A percentile compares a stretch with the other conserved stretches of the same genome.
phyloP scores from a whole-genome alignment of 2,329 filamentous ascomycete species.

The Cladosporium sp. region DNA sequence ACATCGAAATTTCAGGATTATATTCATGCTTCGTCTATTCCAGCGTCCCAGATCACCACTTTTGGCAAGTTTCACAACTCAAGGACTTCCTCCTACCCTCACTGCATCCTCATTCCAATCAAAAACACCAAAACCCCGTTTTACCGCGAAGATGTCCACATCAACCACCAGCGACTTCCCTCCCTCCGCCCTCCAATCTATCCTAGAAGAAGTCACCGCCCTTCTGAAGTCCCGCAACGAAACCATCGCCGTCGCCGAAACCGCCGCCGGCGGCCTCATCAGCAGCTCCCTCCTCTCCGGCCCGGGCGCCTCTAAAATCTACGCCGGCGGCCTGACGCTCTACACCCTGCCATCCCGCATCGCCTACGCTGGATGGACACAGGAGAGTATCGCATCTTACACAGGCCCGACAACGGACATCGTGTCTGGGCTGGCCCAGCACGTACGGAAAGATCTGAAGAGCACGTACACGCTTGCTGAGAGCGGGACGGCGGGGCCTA shows the following conservation, averaged over 20 bases:
- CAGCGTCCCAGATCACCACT: no score
- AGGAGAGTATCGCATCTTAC: slow-evolving; percentile 47
- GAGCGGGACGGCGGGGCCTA: slow-evolving; percentile 60
- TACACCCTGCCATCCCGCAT: slow-evolving; percentile 55
- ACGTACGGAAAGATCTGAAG: slow-evolving; percentile 49
- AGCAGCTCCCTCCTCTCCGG: slow-evolving; percentile 52
- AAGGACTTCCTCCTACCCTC: no score
- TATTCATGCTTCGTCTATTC: no score
- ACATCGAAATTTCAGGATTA: no score
- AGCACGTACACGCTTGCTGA: slow-evolving; percentile 54
- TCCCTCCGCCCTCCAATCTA: slow-evolving; percentile 35
- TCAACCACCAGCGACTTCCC: slow-evolving; percentile 31
- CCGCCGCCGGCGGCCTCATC: slow-evolving; percentile 57
- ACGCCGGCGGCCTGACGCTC: slow-evolving; percentile 57
- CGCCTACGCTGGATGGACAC: slow-evolving; percentile 56
- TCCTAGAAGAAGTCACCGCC: slow-evolving; percentile 45
- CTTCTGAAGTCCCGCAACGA: slow-evolving; percentile 51
- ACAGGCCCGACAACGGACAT: slow-evolving; percentile 54
- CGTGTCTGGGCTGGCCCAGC: slow-evolving; percentile 50
- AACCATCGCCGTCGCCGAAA: slow-evolving; percentile 57
- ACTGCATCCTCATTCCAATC: neutral
- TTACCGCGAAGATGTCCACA: slow-evolving; percentile 1
- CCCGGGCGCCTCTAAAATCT: slow-evolving; percentile 53
- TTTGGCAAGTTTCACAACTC: no score
- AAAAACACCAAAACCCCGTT: neutral